Percentiles rank a stretch among this genome's conserved stretches.
Conservation (phyloP, 169 alveolate genomes). For the Neospora caninum region DNA sequence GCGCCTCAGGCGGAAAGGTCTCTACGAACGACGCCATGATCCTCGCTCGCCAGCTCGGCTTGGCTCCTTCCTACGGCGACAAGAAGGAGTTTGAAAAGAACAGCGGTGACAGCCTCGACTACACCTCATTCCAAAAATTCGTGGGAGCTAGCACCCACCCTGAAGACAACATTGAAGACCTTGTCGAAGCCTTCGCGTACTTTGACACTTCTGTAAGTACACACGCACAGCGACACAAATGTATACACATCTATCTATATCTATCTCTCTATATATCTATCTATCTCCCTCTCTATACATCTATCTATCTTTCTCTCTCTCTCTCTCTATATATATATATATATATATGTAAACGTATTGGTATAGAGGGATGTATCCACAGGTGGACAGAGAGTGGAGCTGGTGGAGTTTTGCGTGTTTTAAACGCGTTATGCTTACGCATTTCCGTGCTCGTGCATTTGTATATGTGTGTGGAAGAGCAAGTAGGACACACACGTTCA, state of each 20-base stretch:
- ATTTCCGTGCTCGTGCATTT: too few relatives aligned
- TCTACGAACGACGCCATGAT: conserved; percentile 50
- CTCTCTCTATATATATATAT: too few relatives aligned
- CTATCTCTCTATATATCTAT: too few relatives aligned
- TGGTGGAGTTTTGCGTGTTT: too few relatives aligned
- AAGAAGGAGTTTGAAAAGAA: conserved; percentile 67
- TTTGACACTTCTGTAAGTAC: conserved; percentile 70
- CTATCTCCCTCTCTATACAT: too few relatives aligned
- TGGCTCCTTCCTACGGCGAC: conserved; percentile 78
- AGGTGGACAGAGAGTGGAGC: too few relatives aligned
- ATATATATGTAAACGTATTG: too few relatives aligned
- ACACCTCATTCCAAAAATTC: conserved; percentile 73
- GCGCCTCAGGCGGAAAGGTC: conserved; percentile 68
- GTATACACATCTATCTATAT: background rate
- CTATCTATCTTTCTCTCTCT: too few relatives aligned
- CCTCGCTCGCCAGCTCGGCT: conserved; percentile 72
- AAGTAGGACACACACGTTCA: too few relatives aligned
- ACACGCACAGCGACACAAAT: background rate
- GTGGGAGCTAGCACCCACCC: conserved; percentile 75
- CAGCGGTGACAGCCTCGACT: conserved; percentile 73
- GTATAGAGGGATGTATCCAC: too few relatives aligned
- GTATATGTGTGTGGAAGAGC: too few relatives aligned
- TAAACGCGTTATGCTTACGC: too few relatives aligned
- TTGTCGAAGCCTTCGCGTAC: conserved; percentile 72
- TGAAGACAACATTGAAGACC: conserved; percentile 75